A percentile compares a stretch with the other conserved stretches of the same genome.
Conservation (phyloP, 2,329 filamentous ascomycete genomes). For the Paraphoma chrysanthemicola region DNA sequence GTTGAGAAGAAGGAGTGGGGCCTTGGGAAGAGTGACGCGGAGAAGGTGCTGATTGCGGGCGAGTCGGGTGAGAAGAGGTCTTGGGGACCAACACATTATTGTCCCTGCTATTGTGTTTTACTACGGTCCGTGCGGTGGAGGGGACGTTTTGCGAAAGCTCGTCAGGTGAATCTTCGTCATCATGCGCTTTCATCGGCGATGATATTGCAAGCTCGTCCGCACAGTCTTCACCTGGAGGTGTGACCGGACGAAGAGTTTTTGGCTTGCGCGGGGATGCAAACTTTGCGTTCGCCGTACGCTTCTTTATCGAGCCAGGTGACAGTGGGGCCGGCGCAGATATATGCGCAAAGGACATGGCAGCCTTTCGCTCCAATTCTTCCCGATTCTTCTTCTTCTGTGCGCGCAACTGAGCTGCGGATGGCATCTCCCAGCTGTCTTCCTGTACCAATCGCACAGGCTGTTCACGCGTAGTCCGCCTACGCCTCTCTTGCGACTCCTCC, state of each 20-base stretch:
- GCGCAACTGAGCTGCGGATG: conserved; percentile 23
- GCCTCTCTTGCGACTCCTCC: conserved; percentile 53
- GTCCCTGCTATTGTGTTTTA: conserved; percentile 21
- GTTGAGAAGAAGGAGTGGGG: conserved; percentile 26
- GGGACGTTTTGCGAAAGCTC: conserved; percentile 34
- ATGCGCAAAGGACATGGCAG: conserved; percentile 29
- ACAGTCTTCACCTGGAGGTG: conserved; percentile 28
- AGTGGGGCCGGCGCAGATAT: conserved; percentile 34
- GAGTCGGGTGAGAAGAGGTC: conserved; percentile 45
- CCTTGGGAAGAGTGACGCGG: conserved; percentile 25
- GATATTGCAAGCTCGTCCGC: conserved; percentile 27
- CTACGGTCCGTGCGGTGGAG: conserved; percentile 16
- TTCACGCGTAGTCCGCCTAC: conserved; percentile 28
- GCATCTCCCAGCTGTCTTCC: conserved; percentile 42
- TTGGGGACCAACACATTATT: conserved; percentile 45
- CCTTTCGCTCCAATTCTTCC: conserved; percentile 30
- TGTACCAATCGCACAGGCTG: conserved; percentile 17
- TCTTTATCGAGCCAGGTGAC: conserved; percentile 15
- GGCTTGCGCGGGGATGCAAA: conserved; percentile 35
- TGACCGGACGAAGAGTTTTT: conserved; percentile 1
- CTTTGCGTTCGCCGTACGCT: conserved; percentile 22
- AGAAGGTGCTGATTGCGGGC: conserved; percentile 29
- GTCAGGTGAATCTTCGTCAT: conserved; percentile 39
- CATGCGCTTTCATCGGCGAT: conserved; percentile 12
- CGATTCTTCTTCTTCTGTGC: conserved; percentile 25